Evolutionary conservation across 768 basidiomycete genomes (phyloP), one percentile per base, ranked within the genome.

Genomic region (Chalciporus pseudorubinellus): DNA sequence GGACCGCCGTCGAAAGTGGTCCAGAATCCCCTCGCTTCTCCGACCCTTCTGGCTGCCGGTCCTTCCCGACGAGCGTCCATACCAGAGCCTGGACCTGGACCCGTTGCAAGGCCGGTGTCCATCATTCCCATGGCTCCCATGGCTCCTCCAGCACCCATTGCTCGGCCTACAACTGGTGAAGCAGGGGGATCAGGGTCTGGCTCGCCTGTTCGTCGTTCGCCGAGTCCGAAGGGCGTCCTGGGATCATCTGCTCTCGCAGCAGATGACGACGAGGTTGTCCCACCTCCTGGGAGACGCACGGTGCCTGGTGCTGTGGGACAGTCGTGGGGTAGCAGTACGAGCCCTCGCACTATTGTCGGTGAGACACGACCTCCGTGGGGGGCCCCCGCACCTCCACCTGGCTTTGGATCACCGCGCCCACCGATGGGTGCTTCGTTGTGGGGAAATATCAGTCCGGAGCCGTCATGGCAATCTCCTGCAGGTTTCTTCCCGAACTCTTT

Each of bases 261-360:
- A 13, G 88, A 89, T 53, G 89, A 89, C 53, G 89, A 92, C 63
- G 89, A 91, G 62, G 85, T 90, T 11, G 79, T 91, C 14, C 69
- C 76, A 36, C 70, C 77, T 16, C 74, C 76, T 7, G 71, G 79
- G 33, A 67, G 81, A 43, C 72, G 79, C 8, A 68, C 66, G 36
- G 71, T 65, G 1, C 68, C 67, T 31, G 69, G 72, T 40, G 69
- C 70, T 3, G 74, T 78, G 11, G 70, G 78, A 7, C 78, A 77
- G 49, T 69, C 71, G 2, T 84, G 83, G 82, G 74, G 74, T 4
- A 70, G 59, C 34, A 55, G 74, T 22, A 61, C 75, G 44, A 78
- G 73, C 54, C 78, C 79, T 10, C 77, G 79, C 14, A 70, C 73
- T 18, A 71, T 69, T 8, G 66, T 70, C 9, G 71, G 69, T 9